A percentile compares a stretch with the other conserved stretches of the same genome.
Conservation (phyloP, 2,329 filamentous ascomycete genomes). For the Sclerotinia trifoliorum region DNA sequence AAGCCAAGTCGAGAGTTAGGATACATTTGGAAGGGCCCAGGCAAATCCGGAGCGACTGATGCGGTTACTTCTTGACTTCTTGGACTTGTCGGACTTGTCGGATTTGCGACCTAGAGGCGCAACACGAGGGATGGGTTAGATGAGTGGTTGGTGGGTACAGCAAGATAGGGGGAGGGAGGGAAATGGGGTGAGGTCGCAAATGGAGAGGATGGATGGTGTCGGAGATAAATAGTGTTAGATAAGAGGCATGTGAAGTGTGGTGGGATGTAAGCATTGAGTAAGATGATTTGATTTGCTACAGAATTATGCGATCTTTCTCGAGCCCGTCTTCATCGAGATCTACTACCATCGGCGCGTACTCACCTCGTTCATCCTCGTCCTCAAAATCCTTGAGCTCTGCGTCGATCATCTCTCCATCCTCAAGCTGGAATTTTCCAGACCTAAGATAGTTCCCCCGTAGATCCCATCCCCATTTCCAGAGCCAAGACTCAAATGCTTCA, state of each 20-base stretch:
- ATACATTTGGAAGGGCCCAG: constrained; percentile 16
- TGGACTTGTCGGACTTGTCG: constrained; percentile 5
- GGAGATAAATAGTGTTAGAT: constrained; percentile 3
- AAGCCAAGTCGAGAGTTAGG: not conserved
- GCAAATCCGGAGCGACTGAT: constrained; percentile 16
- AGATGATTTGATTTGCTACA: constrained; percentile 27
- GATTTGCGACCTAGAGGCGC: constrained; percentile 19
- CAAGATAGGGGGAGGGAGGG: no score
- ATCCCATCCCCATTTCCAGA: constrained; percentile 55
- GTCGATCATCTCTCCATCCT: constrained; percentile 51
- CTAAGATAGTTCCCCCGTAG: constrained; percentile 51
- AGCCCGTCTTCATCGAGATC: constrained; percentile 39
- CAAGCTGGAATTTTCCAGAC: constrained; percentile 50
- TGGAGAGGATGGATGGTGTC: not conserved
- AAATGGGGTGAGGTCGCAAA: not conserved
- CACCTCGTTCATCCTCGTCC: constrained; percentile 48
- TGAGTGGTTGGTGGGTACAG: not conserved
- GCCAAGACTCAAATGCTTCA: constrained; percentile 48
- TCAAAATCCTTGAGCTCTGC: constrained; percentile 51
- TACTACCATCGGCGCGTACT: constrained; percentile 40
- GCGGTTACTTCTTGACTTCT: constrained; percentile 13
- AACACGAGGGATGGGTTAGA: constrained; percentile 18
- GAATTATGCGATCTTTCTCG: constrained; percentile 38
- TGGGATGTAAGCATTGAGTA: not conserved
- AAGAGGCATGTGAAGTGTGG: not conserved